Evolutionary conservation across 129 eudicot species (phyloP).

Genomic region (Flaveria linearis): DNA sequence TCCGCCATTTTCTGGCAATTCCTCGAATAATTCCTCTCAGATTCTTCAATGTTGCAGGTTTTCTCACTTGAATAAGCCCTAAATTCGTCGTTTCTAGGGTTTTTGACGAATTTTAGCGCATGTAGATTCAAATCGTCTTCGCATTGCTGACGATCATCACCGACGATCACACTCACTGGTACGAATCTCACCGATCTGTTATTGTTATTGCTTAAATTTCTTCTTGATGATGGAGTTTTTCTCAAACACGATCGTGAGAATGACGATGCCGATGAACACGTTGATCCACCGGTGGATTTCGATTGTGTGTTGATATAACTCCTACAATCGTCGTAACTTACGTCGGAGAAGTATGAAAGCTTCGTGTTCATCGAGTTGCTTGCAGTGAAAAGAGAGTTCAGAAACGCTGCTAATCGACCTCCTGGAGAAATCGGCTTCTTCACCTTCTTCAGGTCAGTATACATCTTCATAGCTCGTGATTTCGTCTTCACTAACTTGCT

Average conservation of each 20-base stretch:
- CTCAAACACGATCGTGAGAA: conserved; percentile 73
- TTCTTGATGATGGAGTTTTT: conserved; percentile 61
- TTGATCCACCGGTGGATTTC: conserved; percentile 44
- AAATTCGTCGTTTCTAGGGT: conserved; percentile 37
- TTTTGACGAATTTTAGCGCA: conserved; percentile 23
- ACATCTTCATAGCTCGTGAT: conserved; percentile 66
- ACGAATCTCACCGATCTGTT: conserved; percentile 60
- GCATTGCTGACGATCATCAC: conserved; percentile 47
- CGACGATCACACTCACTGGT: conserved; percentile 62
- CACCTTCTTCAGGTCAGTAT: conserved; percentile 66
- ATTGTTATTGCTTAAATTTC: conserved; percentile 37
- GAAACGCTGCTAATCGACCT: conserved; percentile 54
- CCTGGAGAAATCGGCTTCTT: conserved; percentile 87
- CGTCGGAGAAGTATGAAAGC: conserved; percentile 20
- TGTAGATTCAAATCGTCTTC: conserved; percentile 12
- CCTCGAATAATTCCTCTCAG: conserved; percentile 46
- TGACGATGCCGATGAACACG: conserved; percentile 86
- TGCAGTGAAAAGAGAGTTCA: conserved; percentile 65
- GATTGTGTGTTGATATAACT: conserved; percentile 12
- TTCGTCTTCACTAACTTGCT: conserved; percentile 60
- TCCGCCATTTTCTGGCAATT: conserved; percentile 50
- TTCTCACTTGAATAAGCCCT: conserved; percentile 43
- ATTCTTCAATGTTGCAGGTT: conserved; percentile 45
- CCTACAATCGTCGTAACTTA: conserved; percentile 12
- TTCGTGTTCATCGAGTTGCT: conserved; percentile 38